Evolutionary conservation across 225 moss, liverwort and hornwort species (phyloP).

Genomic region (Takakia lepidozioides): DNA sequence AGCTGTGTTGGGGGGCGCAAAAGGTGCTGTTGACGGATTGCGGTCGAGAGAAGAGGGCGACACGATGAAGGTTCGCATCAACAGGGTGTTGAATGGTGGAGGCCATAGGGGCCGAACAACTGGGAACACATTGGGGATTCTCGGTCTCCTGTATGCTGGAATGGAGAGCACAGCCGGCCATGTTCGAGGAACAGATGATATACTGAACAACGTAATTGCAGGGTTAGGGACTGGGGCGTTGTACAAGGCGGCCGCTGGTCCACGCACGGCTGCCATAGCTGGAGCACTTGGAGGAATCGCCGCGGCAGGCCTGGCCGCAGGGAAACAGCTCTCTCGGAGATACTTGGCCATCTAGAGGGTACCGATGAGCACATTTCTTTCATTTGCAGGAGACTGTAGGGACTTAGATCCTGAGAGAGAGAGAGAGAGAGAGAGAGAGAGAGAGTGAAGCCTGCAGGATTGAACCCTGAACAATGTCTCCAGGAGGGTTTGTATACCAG

Average conservation of each 20-base stretch:
- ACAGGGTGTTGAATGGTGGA: conserved; percentile 74
- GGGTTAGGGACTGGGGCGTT: conserved; percentile 71
- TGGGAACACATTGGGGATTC: conserved; percentile 74
- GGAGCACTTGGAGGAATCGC: conserved; percentile 83
- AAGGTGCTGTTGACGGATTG: conserved; percentile 56
- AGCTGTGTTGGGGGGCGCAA: conserved; percentile 54
- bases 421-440: no score
- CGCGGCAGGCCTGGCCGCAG: conserved; percentile 62
- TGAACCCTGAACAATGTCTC: no score
- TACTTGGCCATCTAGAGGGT: conserved; percentile 75
- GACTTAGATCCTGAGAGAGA: no score
- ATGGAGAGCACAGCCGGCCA: conserved; percentile 73
- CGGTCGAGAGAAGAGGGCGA: conserved; percentile 65
- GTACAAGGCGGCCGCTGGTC: conserved; percentile 90
- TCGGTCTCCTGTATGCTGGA: conserved; percentile 80
- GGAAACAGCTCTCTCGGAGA: conserved; percentile 75
- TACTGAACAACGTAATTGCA: conserved; percentile 69
- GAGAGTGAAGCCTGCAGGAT: no score
- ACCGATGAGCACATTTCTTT: no score
- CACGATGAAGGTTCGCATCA: conserved; percentile 77
- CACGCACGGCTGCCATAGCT: conserved; percentile 82
- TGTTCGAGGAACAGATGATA: conserved; percentile 66
- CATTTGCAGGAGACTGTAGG: no score
- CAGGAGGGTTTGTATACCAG: no score
- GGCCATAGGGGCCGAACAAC: conserved; percentile 67